Percentiles rank a stretch among this genome's conserved stretches.
phyloP scores from a whole-genome alignment of 768 basidiomycete genomes.

The Calvatia gigantea region DNA sequence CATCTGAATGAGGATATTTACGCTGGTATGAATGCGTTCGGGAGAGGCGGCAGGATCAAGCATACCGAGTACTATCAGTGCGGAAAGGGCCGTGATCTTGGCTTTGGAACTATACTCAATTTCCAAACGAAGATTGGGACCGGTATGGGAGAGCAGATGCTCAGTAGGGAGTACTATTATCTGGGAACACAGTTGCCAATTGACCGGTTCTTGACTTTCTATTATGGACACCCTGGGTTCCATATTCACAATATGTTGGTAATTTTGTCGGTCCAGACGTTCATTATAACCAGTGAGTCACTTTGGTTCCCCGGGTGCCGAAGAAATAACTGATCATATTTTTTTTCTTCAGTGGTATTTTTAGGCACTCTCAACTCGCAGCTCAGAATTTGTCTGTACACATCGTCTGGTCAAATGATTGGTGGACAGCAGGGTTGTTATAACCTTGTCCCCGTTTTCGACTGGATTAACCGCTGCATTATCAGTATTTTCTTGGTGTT shows the following conservation, averaged over 20 bases:
- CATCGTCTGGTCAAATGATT: constrained; percentile 63
- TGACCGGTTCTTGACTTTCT: constrained; percentile 98
- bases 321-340: constrained; percentile 15
- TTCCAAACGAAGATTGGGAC: constrained; percentile 99
- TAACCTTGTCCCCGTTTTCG: constrained; percentile 88
- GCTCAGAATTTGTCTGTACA: constrained; percentile 78
- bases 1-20: constrained; percentile 99
- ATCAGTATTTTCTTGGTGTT: constrained; percentile 98
- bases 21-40: constrained; percentile 98
- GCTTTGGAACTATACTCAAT: constrained; percentile 98
- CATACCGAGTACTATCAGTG: constrained; percentile 99
- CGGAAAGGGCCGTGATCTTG: constrained; percentile 97
- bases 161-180: constrained; percentile 99
- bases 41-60: constrained; percentile 95
- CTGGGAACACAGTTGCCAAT: constrained; percentile 96
- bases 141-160: constrained; percentile 99
- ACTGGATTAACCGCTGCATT: constrained; percentile 95
- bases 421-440: constrained; percentile 88
- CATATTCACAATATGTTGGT: constrained; percentile 99
- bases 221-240: constrained; percentile 99
- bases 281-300: constrained; percentile 83
- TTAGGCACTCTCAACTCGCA: constrained; percentile 88
- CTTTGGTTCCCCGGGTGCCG: background rate
- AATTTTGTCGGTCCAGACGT: constrained; percentile 94
- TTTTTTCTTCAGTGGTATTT: constrained; percentile 70